Evolutionary conservation across 176 grass and related monocot genomes (phyloP).

Genomic region (Chrysopogon serrulatus): DNA sequence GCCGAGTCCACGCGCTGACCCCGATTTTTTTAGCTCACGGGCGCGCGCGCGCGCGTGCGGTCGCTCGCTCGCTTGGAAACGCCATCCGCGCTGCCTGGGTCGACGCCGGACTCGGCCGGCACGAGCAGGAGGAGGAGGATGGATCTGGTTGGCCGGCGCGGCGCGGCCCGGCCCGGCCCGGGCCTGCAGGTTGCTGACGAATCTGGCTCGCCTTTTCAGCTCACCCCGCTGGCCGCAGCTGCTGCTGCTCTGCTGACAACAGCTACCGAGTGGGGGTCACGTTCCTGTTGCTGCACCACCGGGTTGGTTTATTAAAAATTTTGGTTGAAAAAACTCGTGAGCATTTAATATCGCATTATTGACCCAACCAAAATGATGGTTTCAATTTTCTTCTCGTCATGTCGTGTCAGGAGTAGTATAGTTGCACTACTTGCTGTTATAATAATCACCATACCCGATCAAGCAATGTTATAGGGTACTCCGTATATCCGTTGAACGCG

Average conservation of each 20-base stretch:
- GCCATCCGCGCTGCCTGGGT: not conserved
- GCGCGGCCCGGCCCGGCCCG: too few relatives aligned
- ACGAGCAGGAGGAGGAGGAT: not conserved
- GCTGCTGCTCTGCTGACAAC: too few relatives aligned
- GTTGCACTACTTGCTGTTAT: too few relatives aligned
- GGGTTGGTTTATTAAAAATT: not conserved
- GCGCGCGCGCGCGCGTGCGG: not conserved
- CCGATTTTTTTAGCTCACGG: not conserved
- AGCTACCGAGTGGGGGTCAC: conserved; percentile 1
- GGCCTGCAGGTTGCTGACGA: not conserved
- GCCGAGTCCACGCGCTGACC: conserved; percentile 47
- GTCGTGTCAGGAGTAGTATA: not conserved
- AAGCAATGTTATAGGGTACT: too few relatives aligned
- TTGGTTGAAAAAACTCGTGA: not conserved
- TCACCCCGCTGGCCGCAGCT: conserved; percentile 6
- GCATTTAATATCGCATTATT: not conserved
- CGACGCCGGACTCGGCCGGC: conserved; percentile 34
- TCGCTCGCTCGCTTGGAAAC: not conserved
- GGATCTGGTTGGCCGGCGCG: not conserved
- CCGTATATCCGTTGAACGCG: too few relatives aligned
- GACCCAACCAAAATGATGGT: not conserved
- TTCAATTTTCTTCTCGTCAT: too few relatives aligned
- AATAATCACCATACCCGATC: too few relatives aligned
- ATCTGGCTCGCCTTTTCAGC: not conserved
- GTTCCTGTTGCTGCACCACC: not conserved